Evolutionary conservation across 129 eudicot species (phyloP).

Genomic region (sunflower (Helianthus annuus)): HanXRQr2.0-SUNRISE NC_035441.2:186480999-186481498

Average conservation of each 20-base stretch:
- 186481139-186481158: too few relatives aligned
- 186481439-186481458: not conserved
- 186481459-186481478: slow-evolving; percentile 10
- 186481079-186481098: not conserved
- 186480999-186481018: too few relatives aligned
- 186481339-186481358: too few relatives aligned
- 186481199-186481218: too few relatives aligned
- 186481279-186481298: not conserved
- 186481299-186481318: not conserved
- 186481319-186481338: not conserved
- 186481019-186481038: not conserved
- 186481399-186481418: not conserved
- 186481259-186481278: too few relatives aligned
- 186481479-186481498: slow-evolving; percentile 6
- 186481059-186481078: not conserved
- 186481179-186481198: too few relatives aligned
- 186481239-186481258: not conserved
- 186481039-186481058: not conserved
- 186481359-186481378: too few relatives aligned
- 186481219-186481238: not conserved
- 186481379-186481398: not conserved
- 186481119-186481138: too few relatives aligned
- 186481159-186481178: not conserved
- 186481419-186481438: not conserved
- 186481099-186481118: too few relatives aligned